These are phyloP conservation scores for Pseudogymnoascus sp. DNA, from an alignment of 2,329 filamentous ascomycete genomes.

Conservation along the genomic window DNA sequence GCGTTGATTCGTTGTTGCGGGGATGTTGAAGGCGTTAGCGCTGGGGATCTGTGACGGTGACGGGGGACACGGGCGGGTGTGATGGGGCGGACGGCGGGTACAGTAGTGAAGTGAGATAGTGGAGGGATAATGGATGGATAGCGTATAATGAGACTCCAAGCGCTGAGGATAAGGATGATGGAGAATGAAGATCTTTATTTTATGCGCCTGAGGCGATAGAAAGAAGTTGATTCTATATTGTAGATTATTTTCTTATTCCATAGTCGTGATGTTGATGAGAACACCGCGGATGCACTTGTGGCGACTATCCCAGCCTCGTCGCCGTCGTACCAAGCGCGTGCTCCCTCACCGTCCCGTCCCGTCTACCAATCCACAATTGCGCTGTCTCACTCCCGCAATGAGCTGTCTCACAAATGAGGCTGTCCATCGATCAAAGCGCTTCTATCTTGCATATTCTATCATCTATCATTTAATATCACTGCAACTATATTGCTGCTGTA, in stretches of 20 bases:
- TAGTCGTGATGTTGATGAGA: background rate
- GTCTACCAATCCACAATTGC: background rate
- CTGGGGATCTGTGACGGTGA: background rate
- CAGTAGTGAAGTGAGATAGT: background rate
- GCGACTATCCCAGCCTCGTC: background rate
- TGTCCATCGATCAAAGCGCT: background rate
- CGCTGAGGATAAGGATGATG: background rate
- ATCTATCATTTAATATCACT: background rate
- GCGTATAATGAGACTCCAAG: background rate
- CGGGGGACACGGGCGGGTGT: background rate
- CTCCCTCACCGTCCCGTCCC: slow-evolving; percentile 1
- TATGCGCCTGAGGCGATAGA: background rate
- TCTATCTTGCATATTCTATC: background rate
- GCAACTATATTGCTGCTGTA: no score
- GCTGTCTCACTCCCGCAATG: background rate
- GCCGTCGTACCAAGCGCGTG: background rate
- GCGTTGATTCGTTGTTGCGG: background rate
- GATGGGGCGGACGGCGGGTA: slow-evolving; percentile 1
- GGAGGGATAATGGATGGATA: background rate
- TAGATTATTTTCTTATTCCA: background rate
- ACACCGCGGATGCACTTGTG: background rate
- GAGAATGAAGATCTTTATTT: background rate
- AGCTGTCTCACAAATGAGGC: background rate
- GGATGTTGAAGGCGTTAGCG: background rate
- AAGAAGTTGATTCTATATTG: background rate